phyloP scores from a whole-genome alignment of 2,329 filamentous ascomycete species.

The Exophiala viscosa region DNA sequence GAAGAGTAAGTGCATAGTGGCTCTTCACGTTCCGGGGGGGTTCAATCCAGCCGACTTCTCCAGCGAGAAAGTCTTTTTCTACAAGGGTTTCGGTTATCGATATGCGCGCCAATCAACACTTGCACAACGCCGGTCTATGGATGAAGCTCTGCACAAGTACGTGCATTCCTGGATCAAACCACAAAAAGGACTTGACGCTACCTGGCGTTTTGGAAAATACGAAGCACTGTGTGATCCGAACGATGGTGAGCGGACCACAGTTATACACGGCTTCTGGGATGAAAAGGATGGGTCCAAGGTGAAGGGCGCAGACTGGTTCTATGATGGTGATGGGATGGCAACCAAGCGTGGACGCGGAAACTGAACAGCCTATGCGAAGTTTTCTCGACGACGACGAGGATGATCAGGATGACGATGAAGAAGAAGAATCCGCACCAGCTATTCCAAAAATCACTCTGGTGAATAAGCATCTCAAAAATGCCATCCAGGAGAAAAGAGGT shows the following conservation, averaged over 20 bases:
- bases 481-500: not conserved
- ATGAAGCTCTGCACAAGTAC: slow-evolving; percentile 12
- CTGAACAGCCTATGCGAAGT: not conserved
- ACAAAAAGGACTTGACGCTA: not conserved
- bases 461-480: slow-evolving; percentile 1
- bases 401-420: not conserved
- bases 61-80: slow-evolving; percentile 12
- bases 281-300: slow-evolving; percentile 7
- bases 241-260: slow-evolving; percentile 5
- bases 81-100: slow-evolving; percentile 24
- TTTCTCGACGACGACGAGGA: not conserved
- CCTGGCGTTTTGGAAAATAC: slow-evolving; percentile 17
- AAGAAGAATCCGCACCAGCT: not conserved
- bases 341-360: not conserved
- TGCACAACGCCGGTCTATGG: slow-evolving; percentile 18
- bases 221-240: slow-evolving; percentile 10
- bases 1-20: not conserved
- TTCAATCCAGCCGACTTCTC: slow-evolving; percentile 15
- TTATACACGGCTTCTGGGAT: slow-evolving; percentile 27
- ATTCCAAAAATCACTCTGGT: not conserved
- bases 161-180: slow-evolving; percentile 5
- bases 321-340: slow-evolving; percentile 10
- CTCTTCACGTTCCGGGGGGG: slow-evolving; percentile 1
- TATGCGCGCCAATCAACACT: slow-evolving; percentile 20
- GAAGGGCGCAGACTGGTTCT: slow-evolving; percentile 23